Conservation (phyloP, 2,329 filamentous ascomycete species). For the Xylaria sp. region DNA sequence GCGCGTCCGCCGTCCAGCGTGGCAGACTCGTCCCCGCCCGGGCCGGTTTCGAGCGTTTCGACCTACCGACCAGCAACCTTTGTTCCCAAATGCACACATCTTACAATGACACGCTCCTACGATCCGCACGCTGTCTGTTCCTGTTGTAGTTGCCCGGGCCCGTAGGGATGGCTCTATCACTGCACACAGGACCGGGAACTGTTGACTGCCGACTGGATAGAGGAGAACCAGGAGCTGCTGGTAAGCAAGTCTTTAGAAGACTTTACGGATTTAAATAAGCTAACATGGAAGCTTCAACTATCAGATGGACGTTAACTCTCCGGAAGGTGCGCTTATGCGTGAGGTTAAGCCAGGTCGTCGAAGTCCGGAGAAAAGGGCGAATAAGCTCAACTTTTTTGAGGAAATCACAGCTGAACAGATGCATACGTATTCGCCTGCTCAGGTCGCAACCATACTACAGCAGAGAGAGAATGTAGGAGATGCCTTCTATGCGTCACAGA, state of each 20-base stretch:
- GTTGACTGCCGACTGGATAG: constrained; percentile 52
- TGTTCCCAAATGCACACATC: constrained; percentile 67
- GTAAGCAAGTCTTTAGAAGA: constrained; percentile 36
- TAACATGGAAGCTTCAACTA: background rate
- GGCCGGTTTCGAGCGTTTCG: constrained; percentile 17
- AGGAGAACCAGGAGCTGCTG: constrained; percentile 37
- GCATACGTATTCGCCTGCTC: constrained; percentile 57
- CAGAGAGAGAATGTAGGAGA: constrained; percentile 61
- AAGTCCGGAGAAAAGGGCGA: constrained; percentile 53
- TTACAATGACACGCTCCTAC: constrained; percentile 74
- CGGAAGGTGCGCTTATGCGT: constrained; percentile 52
- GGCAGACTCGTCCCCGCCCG: background rate
- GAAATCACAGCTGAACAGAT: constrained; percentile 57
- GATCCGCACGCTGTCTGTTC: constrained; percentile 63
- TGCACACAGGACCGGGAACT: constrained; percentile 60
- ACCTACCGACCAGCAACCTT: constrained; percentile 33
- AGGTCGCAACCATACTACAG: constrained; percentile 59
- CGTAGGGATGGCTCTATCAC: constrained; percentile 77
- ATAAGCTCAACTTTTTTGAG: constrained; percentile 57
- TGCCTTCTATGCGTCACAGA: background rate
- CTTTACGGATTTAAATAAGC: background rate
- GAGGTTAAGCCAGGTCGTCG: constrained; percentile 51
- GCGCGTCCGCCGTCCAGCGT: background rate
- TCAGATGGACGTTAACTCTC: constrained; percentile 42
- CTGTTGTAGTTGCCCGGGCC: constrained; percentile 64